Conservation (phyloP, 176 grass and related monocot genomes). For the Leersia perrieri region DNA sequence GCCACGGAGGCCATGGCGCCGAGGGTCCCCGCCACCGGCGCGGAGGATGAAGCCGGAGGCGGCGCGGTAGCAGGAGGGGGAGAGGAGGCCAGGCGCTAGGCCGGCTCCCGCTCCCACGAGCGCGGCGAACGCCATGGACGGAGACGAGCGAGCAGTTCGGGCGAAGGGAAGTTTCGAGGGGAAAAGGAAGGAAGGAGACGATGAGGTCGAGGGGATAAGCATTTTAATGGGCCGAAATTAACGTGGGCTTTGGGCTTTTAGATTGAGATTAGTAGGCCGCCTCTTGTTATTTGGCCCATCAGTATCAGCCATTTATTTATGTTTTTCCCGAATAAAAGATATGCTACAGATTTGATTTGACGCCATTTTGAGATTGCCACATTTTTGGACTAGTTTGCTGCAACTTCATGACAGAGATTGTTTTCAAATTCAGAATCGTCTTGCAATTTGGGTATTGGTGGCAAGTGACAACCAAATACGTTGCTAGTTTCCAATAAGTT, state of each 20-base stretch:
- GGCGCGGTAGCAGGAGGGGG: neutral
- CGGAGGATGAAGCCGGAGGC: neutral
- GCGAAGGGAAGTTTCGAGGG: neutral
- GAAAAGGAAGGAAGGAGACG: neutral
- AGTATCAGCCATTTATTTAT: too few species aligned
- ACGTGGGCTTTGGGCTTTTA: neutral
- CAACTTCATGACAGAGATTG: too few species aligned
- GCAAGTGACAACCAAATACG: too few species aligned
- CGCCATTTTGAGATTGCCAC: too few species aligned
- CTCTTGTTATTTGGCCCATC: neutral
- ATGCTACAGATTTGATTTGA: too few species aligned
- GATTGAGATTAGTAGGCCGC: neutral
- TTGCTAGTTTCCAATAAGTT: too few species aligned
- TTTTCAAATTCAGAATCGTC: too few species aligned
- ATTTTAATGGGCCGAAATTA: neutral
- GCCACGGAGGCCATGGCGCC: neutral
- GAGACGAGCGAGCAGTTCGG: neutral
- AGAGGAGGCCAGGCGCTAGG: neutral
- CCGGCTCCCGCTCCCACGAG: slow-evolving; percentile 4
- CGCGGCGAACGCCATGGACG: slow-evolving; percentile 37
- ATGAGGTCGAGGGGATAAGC: slow-evolving; percentile 15
- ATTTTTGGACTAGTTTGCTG: too few species aligned
- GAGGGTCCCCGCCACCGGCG: neutral
- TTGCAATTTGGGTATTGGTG: too few species aligned
- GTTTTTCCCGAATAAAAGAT: too few species aligned